Evolutionary conservation across 176 grass and related monocot species (phyloP), one percentile per base, ranked within the genome.

Genomic region (Avena sativa): DNA sequence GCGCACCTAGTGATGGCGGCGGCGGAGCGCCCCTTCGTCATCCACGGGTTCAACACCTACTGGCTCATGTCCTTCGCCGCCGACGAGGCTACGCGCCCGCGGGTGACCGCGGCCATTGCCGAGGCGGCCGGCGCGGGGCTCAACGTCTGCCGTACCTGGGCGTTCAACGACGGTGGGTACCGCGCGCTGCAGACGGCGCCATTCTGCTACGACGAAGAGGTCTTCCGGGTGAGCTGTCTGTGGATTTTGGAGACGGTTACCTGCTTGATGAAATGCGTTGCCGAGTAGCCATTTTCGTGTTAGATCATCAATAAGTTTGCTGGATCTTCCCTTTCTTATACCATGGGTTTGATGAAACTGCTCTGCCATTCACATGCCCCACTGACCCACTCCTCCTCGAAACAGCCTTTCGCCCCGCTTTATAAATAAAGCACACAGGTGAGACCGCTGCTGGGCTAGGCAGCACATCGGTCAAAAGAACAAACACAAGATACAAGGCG

Each of bases 121-220:
- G 90, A 95, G 57, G 91, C 91, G 13, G 63, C 90, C 6, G 78
- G 13, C 28, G 80, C 72, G 0, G 91, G 91, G 1, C 88, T 98
- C 78, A 98, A 87, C 79, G 93, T 90, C 56, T 98, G 95, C 81
- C 93, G 93, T 38, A 98, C 88, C 63, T 95, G 93, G 96, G 93
- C 93, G 10, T 98, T 98, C 79, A 95, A 86, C 64, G 93, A 98
- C 64, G 93, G 93, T 1, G 66, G 90, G 2, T 84, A 91, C 86
- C 81, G 92, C 81, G 93, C 93, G 16, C 95, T 98, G 81, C 95
- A 93, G 79, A 58, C 79, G 47, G 76, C 76, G 16, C 91, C 91
- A 8, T 91, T 84, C 77, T 72, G 79, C 43, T 95, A 94, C 69
- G 91, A 87, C 25, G 93, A 91, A 44, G 81, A 90, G 59, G 87